These are phyloP conservation scores for Diutina ranongensis DNA, from an alignment of 1,139 yeast genomes.

Conservation along the genomic window DNA sequence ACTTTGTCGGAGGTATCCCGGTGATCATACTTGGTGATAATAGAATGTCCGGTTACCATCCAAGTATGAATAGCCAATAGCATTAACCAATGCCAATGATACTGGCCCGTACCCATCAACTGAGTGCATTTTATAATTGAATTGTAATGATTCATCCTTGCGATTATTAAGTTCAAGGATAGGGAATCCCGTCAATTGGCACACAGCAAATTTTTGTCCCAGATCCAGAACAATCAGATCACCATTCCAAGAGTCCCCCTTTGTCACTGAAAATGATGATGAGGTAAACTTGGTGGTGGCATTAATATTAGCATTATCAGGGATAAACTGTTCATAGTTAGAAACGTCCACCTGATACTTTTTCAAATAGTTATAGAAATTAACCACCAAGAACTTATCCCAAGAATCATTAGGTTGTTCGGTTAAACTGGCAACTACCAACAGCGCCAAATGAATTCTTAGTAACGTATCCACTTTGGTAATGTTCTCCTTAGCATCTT, in stretches of 20 bases:
- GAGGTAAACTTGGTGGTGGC: background rate
- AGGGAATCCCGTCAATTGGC: slow-evolving; percentile 1
- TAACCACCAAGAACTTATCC: background rate
- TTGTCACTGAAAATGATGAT: background rate
- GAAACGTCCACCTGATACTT: background rate
- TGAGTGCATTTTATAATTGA: background rate
- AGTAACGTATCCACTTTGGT: background rate
- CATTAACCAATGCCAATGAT: background rate
- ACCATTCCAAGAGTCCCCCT: background rate
- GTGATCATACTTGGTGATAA: background rate
- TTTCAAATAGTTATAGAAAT: background rate
- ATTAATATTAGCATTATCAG: background rate
- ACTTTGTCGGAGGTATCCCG: too few species aligned
- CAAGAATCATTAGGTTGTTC: background rate
- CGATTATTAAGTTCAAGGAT: slow-evolving; percentile 4
- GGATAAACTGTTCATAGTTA: background rate
- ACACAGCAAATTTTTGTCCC: background rate
- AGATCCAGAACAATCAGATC: background rate
- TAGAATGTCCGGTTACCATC: slow-evolving; percentile 2
- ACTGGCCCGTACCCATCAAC: background rate
- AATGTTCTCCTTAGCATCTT: background rate
- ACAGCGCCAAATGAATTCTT: background rate
- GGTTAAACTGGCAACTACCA: background rate
- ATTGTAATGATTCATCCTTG: background rate
- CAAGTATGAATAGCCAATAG: background rate